Conservation (phyloP, 2,329 filamentous ascomycete species). For the Apiospora saccharicola region DNA sequence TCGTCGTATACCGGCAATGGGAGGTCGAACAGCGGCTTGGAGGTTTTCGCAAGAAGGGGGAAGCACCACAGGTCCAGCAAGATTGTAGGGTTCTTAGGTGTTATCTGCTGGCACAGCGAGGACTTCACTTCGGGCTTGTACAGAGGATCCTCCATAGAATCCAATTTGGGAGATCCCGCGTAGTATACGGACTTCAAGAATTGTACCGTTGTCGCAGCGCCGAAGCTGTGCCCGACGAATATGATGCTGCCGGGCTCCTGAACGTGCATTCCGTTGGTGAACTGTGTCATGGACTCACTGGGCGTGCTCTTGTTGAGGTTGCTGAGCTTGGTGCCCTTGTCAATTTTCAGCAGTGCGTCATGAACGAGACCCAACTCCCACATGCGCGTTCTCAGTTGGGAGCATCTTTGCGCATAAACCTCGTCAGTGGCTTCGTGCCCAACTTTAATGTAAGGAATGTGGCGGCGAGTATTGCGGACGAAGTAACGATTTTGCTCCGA, state of each 20-base stretch:
- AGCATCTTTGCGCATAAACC: slow-evolving; percentile 71
- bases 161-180: slow-evolving; percentile 55
- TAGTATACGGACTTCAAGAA: slow-evolving; percentile 83
- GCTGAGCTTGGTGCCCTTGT: slow-evolving; percentile 57
- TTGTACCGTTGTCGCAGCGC: slow-evolving; percentile 76
- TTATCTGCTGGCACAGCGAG: slow-evolving; percentile 70
- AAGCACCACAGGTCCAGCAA: slow-evolving; percentile 85
- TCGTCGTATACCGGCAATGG: slow-evolving; percentile 73
- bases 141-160: slow-evolving; percentile 61
- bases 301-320: slow-evolving; percentile 62
- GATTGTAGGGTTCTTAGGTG: slow-evolving; percentile 68
- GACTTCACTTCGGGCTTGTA: slow-evolving; percentile 66
- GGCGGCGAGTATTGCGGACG: slow-evolving; percentile 42
- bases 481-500: slow-evolving; percentile 51
- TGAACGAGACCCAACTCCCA: slow-evolving; percentile 81
- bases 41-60: slow-evolving; percentile 70
- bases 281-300: slow-evolving; percentile 58
- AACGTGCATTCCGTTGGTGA: slow-evolving; percentile 70
- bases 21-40: slow-evolving; percentile 71
- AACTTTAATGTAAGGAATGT: slow-evolving; percentile 58
- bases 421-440: slow-evolving; percentile 71
- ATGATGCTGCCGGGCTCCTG: slow-evolving; percentile 75
- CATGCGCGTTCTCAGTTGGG: slow-evolving; percentile 75
- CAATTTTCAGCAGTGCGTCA: slow-evolving; percentile 72
- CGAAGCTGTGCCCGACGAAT: slow-evolving; percentile 84